phyloP scores from a whole-genome alignment of 176 grass and related monocot species.

The Carex myosuroides region DNA sequence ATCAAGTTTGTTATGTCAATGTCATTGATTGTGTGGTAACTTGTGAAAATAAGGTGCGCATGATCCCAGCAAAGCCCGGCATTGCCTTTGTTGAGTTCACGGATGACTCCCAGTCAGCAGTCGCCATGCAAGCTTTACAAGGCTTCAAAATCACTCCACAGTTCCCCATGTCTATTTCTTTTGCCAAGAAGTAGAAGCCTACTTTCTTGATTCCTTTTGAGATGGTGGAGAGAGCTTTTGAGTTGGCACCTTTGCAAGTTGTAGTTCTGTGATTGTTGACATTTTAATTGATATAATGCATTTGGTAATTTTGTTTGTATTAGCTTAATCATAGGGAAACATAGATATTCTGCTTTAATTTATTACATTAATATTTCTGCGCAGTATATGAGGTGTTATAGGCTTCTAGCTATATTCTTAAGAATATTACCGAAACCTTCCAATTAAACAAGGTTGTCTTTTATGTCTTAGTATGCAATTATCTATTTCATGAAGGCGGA shows the following conservation, averaged over 20 bases:
- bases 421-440: not conserved
- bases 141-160: slow-evolving; percentile 92
- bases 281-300: not conserved
- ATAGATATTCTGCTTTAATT: not conserved
- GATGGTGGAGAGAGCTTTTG: not conserved
- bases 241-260: not conserved
- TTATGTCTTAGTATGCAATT: not conserved
- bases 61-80: slow-evolving; percentile 85
- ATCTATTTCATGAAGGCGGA: not conserved
- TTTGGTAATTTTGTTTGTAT: slow-evolving; percentile 3
- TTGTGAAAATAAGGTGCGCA: slow-evolving; percentile 48
- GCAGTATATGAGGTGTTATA: not conserved
- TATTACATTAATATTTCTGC: not conserved
- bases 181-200: slow-evolving; percentile 76
- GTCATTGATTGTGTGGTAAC: not conserved
- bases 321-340: not conserved
- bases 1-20: slow-evolving; percentile 8
- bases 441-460: not conserved
- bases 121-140: slow-evolving; percentile 90
- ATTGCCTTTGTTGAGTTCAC: slow-evolving; percentile 91
- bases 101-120: slow-evolving; percentile 64
- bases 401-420: not conserved
- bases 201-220: not conserved
- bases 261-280: slow-evolving; percentile 1
- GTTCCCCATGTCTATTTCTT: slow-evolving; percentile 75